Conservation (phyloP, 1,139 yeast genomes). For the Saccharomycopsis crataegensis region DNA sequence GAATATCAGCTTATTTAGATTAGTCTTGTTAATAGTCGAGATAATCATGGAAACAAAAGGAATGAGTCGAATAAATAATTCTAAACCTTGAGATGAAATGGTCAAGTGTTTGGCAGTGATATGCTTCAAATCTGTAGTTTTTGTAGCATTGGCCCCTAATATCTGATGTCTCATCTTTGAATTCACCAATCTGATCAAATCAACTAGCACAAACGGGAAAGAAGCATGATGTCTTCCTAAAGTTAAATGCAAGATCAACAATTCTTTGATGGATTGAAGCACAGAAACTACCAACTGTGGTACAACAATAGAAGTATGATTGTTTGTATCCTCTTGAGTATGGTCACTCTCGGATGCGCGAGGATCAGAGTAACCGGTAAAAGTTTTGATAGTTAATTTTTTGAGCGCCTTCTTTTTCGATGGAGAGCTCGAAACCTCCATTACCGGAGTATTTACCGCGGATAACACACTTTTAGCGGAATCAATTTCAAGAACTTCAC, state of each 20-base stretch:
- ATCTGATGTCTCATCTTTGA: conserved; percentile 55
- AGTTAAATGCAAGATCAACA: conserved; percentile 40
- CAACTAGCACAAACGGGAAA: conserved; percentile 40
- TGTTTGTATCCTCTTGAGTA: not conserved
- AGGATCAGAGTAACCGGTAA: not conserved
- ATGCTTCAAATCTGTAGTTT: conserved; percentile 67
- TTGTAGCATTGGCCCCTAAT: conserved; percentile 70
- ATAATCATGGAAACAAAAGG: conserved; percentile 31
- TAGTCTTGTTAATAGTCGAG: conserved; percentile 18
- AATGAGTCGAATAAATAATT: conserved; percentile 32
- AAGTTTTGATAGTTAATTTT: conserved; percentile 1
- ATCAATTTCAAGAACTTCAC: not conserved
- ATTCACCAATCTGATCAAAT: conserved; percentile 46
- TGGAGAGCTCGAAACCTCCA: not conserved
- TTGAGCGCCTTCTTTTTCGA: conserved; percentile 2
- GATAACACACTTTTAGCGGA: not conserved
- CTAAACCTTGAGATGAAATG: conserved; percentile 54
- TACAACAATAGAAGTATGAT: conserved; percentile 5
- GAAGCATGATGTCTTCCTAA: conserved; percentile 36
- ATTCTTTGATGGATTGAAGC: conserved; percentile 38
- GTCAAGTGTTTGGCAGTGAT: conserved; percentile 73
- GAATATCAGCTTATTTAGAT: conserved; percentile 7
- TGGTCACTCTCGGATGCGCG: not conserved
- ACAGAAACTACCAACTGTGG: conserved; percentile 30
- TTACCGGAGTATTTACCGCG: not conserved